Conservation (phyloP, 208 protist species). For the Sergeia podlipaevii region DNA sequence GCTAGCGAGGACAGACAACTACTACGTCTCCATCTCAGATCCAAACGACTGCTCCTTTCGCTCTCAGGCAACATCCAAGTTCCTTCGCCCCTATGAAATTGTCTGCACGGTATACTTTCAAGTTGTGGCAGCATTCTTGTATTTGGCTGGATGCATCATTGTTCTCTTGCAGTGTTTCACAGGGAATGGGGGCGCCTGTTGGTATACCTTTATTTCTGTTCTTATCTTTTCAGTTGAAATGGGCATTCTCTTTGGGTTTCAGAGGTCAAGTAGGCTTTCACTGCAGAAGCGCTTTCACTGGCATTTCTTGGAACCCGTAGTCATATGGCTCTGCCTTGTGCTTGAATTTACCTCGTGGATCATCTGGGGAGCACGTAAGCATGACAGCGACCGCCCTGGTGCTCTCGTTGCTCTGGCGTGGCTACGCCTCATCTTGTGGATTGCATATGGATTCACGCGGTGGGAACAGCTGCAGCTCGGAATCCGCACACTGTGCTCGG, state of each 20-base stretch:
- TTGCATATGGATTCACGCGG: slow-evolving; percentile 21
- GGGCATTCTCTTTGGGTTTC: slow-evolving; percentile 23
- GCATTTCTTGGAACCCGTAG: slow-evolving; percentile 5
- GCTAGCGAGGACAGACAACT: slow-evolving; percentile 38
- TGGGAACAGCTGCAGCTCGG: slow-evolving; percentile 27
- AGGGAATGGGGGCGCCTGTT: slow-evolving; percentile 8
- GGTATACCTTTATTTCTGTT: slow-evolving; percentile 31
- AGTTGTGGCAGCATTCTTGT: slow-evolving; percentile 18
- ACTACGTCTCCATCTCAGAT: slow-evolving; percentile 52
- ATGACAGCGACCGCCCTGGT: slow-evolving; percentile 3
- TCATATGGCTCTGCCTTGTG: slow-evolving; percentile 8
- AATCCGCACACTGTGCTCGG: slow-evolving; percentile 43
- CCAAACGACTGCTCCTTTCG: slow-evolving; percentile 25
- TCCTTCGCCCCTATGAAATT: slow-evolving; percentile 9
- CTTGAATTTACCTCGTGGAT: slow-evolving; percentile 13
- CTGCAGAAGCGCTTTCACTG: slow-evolving; percentile 3
- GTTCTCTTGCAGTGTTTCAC: slow-evolving; percentile 16
- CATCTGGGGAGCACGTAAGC: neutral
- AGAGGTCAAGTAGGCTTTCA: slow-evolving; percentile 3
- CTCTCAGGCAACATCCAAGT: neutral
- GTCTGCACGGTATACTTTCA: slow-evolving; percentile 34
- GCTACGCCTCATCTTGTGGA: slow-evolving; percentile 31
- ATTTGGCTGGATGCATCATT: slow-evolving; percentile 13
- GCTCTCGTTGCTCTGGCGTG: slow-evolving; percentile 11
- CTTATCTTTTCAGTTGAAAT: slow-evolving; percentile 20